These are phyloP conservation scores for Solanum sparsipilum DNA, from an alignment of 257 asterid genomes.

Conservation along the genomic window DNA sequence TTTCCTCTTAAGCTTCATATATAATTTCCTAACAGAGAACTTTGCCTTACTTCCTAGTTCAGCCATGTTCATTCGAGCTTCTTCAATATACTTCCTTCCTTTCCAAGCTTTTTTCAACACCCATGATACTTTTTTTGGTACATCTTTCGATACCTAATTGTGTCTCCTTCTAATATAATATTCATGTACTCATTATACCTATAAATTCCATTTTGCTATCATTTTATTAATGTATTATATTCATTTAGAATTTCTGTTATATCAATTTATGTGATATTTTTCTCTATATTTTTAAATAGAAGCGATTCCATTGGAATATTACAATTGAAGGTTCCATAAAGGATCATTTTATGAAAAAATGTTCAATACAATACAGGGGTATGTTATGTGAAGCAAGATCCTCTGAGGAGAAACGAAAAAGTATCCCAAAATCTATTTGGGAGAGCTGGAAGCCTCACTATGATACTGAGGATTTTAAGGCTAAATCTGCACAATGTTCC, in stretches of 20 bases:
- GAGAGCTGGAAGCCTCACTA: background rate
- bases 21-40: background rate
- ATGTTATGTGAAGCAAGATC: background rate
- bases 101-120: too few relatives aligned
- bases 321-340: background rate
- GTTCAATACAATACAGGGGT: background rate
- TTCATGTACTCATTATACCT: too few relatives aligned
- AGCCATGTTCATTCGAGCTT: background rate
- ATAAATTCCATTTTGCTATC: too few relatives aligned
- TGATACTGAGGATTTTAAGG: background rate
- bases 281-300: background rate
- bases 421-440: background rate
- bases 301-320: background rate
- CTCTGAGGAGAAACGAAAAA: background rate
- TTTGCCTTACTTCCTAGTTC: background rate
- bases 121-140: background rate
- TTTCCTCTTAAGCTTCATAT: too few relatives aligned
- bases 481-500: background rate
- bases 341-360: background rate
- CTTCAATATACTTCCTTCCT: background rate
- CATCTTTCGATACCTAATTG: too few relatives aligned
- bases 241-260: background rate
- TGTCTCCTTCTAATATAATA: too few relatives aligned
- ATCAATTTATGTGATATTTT: background rate
- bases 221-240: too few relatives aligned